Evolutionary conservation across 371 early-diverging fungal genomes (phyloP), one percentile per base, ranked within the genome.

Genomic region (Dichotomocladium elegans): DNA sequence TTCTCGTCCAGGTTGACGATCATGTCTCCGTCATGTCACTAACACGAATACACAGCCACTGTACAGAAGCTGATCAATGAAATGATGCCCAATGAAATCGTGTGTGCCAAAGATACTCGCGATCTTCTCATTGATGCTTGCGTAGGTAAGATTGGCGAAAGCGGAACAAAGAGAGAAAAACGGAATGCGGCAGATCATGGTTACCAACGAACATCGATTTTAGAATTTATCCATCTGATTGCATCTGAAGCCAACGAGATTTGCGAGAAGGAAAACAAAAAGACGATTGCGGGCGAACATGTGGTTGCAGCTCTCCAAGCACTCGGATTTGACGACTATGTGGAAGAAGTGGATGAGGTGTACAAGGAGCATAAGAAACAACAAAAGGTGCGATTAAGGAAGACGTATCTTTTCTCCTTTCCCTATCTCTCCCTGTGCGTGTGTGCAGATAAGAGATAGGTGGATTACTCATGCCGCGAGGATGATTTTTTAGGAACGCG

Each of bases 281-380:
- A 99, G 77, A 99, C 99, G 3, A 99, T 99, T 54, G 91, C 93
- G 0, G 94, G 94, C 24, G 98, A 99, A 58, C 99, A 99, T 70
- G 92, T 99, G 4, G 79, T 96, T 29, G 61, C 86, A 5, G 95
- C 99, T 4, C 73, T 99, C 34, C 83, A 90, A 69, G 89, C 85
- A 10, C 82, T 96, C 19, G 99, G 98, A 0, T 99, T 96, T 73
- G 96, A 91, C 30, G 88, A 87, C 22, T 99, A 94, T 66, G 78
- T 96, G 4, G 75, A 80, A 30, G 92, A 95, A 57, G 92, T 98
- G 25, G 82, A 91, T 55, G 93, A 87, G 49, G 94, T 92, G 3
- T 87, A 88, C 41, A 83, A 89, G 45, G 97, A 98, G 41, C 94
- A 97, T 68, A 85, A 90, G 51, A 88, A 92, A 53, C 80, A 85